Evolutionary conservation across 495 filamentous ascomycete genomes (phyloP).

Genomic region (Sporormia fimetaria): DNA sequence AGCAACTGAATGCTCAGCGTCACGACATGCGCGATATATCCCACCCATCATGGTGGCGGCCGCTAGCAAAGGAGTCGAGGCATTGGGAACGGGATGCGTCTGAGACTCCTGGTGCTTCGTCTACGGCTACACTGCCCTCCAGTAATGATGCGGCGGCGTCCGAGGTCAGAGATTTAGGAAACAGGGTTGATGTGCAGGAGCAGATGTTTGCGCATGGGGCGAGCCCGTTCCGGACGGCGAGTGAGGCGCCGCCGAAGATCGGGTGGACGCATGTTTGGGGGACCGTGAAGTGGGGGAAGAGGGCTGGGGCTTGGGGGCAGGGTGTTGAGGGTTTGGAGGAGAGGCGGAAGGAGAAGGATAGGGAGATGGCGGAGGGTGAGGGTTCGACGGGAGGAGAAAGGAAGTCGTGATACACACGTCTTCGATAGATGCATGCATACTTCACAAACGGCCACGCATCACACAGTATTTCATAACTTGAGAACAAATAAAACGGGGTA

Average conservation of each 20-base stretch:
- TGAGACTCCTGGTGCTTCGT: conserved; percentile 4
- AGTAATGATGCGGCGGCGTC: neutral
- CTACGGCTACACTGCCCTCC: too few relatives aligned
- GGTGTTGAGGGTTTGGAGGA: conserved; percentile 38
- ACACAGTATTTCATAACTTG: too few relatives aligned
- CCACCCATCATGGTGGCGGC: conserved; percentile 51
- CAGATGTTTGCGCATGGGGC: conserved; percentile 30
- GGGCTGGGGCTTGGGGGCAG: conserved; percentile 43
- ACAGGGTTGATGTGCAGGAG: neutral
- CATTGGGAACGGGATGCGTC: conserved; percentile 12
- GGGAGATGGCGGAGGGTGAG: neutral
- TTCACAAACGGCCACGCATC: too few relatives aligned
- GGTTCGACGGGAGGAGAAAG: neutral
- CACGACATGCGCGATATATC: too few relatives aligned
- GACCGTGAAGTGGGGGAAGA: conserved; percentile 42
- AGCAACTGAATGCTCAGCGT: too few relatives aligned
- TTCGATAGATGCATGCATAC: too few relatives aligned
- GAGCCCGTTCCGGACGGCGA: conserved; percentile 37
- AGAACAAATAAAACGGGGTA: too few relatives aligned
- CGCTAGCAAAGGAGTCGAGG: conserved; percentile 42
- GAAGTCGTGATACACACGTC: too few relatives aligned
- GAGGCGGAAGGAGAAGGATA: conserved; percentile 20
- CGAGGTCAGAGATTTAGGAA: neutral
- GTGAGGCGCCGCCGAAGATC: conserved; percentile 39
- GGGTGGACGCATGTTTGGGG: conserved; percentile 43